Evolutionary conservation across 305 asterid genomes (phyloP).

Genomic region (Lippia alba): DNA sequence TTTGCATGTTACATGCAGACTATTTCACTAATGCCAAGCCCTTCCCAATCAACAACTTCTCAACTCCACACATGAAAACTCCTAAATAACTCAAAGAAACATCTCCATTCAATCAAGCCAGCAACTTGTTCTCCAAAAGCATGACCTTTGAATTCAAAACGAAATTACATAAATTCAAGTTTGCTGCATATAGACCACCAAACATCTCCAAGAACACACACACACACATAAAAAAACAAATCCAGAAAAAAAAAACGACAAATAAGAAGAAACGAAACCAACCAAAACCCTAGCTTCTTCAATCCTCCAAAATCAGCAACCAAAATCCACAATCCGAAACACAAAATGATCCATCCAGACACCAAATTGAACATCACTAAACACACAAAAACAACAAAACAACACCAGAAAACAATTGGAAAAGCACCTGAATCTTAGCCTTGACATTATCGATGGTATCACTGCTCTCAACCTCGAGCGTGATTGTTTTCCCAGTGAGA

Average conservation of each 20-base stretch:
- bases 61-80: neutral
- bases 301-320: neutral
- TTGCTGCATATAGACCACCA: neutral
- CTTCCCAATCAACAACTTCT: slow-evolving; percentile 4
- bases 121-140: neutral
- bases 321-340: neutral
- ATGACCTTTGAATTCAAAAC: neutral
- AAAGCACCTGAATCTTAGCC: slow-evolving; percentile 54
- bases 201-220: neutral
- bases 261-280: neutral
- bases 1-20: slow-evolving; percentile 10
- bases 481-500: slow-evolving; percentile 53
- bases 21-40: slow-evolving; percentile 1
- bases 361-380: neutral
- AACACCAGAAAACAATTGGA: neutral
- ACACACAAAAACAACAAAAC: neutral
- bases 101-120: slow-evolving; percentile 13
- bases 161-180: neutral
- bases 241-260: neutral
- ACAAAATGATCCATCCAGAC: neutral
- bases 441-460: slow-evolving; percentile 60
- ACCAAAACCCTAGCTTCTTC: slow-evolving; percentile 35
- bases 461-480: slow-evolving; percentile 64
- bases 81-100: neutral
- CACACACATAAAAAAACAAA: neutral